Conservation (phyloP, 768 basidiomycete species). For the Baorangia bicolor region DNA sequence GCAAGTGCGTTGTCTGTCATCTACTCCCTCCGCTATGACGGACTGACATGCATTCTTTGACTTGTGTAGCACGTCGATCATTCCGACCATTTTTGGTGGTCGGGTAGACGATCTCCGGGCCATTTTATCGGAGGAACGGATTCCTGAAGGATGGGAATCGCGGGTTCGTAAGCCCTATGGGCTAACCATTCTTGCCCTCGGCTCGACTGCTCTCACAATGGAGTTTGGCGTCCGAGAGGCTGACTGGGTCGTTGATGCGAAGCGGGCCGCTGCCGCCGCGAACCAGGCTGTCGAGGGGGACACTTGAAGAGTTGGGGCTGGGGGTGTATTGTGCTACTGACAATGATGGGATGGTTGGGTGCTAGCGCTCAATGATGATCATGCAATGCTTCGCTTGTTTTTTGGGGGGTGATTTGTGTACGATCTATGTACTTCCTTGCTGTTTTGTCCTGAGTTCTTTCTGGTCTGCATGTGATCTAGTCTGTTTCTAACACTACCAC, state of each 20-base stretch:
- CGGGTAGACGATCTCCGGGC: constrained; percentile 49
- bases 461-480: neutral
- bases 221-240: constrained; percentile 12
- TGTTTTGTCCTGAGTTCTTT: neutral
- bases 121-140: constrained; percentile 61
- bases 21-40: neutral
- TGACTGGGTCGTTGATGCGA: constrained; percentile 8
- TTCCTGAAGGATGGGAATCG: constrained; percentile 73
- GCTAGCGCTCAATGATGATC: neutral
- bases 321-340: neutral
- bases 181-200: constrained; percentile 57
- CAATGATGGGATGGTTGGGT: neutral
- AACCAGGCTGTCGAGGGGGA: neutral
- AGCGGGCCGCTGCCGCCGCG: neutral
- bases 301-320: neutral
- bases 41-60: neutral
- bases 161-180: constrained; percentile 50
- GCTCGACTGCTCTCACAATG: constrained; percentile 24
- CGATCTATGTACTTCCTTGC: neutral
- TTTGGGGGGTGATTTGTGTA: neutral
- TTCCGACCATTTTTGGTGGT: constrained; percentile 67
- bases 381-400: neutral
- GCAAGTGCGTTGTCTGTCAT: constrained; percentile 51
- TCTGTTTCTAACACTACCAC: neutral
- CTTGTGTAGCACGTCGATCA: constrained; percentile 51